Conservation (phyloP, 225 moss, liverwort and hornwort genomes). For the Climacium dendroides region DNA sequence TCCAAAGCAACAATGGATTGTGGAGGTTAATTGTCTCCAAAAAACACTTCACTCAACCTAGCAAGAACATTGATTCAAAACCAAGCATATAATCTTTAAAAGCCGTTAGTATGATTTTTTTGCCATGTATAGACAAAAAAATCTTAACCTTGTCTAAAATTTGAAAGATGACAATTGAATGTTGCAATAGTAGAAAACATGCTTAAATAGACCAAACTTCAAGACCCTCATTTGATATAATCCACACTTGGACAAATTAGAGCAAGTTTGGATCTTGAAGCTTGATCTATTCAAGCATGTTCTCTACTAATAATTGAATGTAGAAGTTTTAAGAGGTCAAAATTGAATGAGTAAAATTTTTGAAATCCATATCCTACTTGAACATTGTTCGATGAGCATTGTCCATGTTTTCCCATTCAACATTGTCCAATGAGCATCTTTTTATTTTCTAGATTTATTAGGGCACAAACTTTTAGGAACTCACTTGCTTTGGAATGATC, state of each 20-base stretch:
- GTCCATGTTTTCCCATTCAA: neutral
- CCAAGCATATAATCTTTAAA: neutral
- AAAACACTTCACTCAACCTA: neutral
- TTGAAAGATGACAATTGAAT: neutral
- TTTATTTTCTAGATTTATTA: neutral
- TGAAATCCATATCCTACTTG: neutral
- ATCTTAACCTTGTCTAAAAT: neutral
- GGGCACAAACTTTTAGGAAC: neutral
- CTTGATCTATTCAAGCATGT: neutral
- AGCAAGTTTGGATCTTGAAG: neutral
- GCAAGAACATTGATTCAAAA: neutral
- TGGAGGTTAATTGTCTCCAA: accelerated
- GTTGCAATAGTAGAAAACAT: neutral
- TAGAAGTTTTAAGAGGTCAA: neutral
- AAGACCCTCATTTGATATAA: neutral
- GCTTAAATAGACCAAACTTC: neutral
- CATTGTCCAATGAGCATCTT: neutral
- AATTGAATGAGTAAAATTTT: neutral
- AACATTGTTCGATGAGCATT: neutral
- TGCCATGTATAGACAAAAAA: neutral
- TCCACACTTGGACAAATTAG: neutral
- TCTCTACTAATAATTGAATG: neutral
- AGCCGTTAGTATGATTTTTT: accelerated
- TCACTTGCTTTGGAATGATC: neutral
- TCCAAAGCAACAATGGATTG: too few relatives aligned